Conservation (phyloP, 2,329 filamentous ascomycete species). For the Trichoderma oligosporum region DNA sequence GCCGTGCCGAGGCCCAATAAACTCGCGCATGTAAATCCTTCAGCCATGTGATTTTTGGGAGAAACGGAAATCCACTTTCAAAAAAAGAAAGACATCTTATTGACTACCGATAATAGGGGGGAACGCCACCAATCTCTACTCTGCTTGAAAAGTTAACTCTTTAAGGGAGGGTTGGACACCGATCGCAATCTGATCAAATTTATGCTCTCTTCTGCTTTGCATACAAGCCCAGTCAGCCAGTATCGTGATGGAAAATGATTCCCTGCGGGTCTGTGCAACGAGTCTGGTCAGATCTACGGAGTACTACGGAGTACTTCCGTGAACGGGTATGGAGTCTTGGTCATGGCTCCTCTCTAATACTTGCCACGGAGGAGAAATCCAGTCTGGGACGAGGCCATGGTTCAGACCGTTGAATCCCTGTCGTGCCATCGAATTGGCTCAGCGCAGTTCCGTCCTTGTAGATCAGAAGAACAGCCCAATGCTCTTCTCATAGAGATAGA, state of each 20-base stretch:
- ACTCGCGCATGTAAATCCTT: not conserved
- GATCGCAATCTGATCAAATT: conserved; percentile 13
- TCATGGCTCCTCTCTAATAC: no score
- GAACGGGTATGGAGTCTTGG: not conserved
- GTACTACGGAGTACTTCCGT: conserved; percentile 5
- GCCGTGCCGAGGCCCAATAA: conserved; percentile 17
- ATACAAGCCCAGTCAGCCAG: conserved; percentile 5
- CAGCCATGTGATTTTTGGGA: conserved; percentile 12
- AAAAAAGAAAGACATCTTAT: not conserved
- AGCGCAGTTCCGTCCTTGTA: conserved; percentile 4
- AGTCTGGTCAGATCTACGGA: conserved; percentile 3
- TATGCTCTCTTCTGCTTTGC: conserved; percentile 10
- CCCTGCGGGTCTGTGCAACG: conserved; percentile 7
- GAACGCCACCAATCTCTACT: conserved; percentile 7
- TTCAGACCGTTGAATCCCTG: conserved; percentile 4
- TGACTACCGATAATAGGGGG: not conserved
- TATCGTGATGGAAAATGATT: conserved; percentile 1
- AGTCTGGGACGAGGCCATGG: conserved; percentile 13
- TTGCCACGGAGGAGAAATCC: not conserved
- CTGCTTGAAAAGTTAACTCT: not conserved
- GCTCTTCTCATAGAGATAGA: not conserved
- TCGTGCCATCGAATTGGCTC: not conserved
- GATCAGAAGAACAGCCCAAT: conserved; percentile 3
- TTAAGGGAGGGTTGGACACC: conserved; percentile 1
- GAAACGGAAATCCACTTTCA: not conserved